phyloP scores from a whole-genome alignment of 768 basidiomycete genomes.

The Russula vinacea region DNA sequence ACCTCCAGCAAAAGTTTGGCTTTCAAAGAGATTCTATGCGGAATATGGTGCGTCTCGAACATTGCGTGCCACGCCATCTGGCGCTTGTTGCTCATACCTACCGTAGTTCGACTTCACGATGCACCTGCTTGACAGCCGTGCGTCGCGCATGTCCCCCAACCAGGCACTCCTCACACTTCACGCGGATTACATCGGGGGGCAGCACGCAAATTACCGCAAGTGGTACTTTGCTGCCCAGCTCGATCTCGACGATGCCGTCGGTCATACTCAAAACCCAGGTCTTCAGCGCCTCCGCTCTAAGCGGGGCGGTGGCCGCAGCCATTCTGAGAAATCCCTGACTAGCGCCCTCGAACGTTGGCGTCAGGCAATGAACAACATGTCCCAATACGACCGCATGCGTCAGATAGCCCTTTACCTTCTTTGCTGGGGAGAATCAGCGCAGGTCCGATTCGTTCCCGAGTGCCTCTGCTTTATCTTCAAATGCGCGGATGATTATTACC shows the following conservation, averaged over 20 bases:
- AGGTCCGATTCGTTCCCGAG: constrained; percentile 94
- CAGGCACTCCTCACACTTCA: constrained; percentile 94
- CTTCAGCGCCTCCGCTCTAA: constrained; percentile 73
- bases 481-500: constrained; percentile 99
- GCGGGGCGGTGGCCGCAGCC: constrained; percentile 52
- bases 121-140: constrained; percentile 94
- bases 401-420: constrained; percentile 95
- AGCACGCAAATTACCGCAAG: constrained; percentile 98
- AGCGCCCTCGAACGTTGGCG: constrained; percentile 91
- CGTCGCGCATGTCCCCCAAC: constrained; percentile 95
- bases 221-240: constrained; percentile 99
- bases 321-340: constrained; percentile 63
- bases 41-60: constrained; percentile 71
- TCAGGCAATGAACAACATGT: constrained; percentile 98
- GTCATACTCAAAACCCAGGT: constrained; percentile 87
- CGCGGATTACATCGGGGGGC: constrained; percentile 98
- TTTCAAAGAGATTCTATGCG: constrained; percentile 95
- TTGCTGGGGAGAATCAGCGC: constrained; percentile 98
- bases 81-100: constrained; percentile 10
- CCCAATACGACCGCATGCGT: constrained; percentile 92
- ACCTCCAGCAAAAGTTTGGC: constrained; percentile 97
- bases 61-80: background rate
- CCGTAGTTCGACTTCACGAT: constrained; percentile 92
- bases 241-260: constrained; percentile 96
- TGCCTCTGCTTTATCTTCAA: constrained; percentile 99